These are phyloP conservation scores for Pleomassaria siparia DNA, from an alignment of 2,329 filamentous ascomycete species.

Conservation along the genomic window DNA sequence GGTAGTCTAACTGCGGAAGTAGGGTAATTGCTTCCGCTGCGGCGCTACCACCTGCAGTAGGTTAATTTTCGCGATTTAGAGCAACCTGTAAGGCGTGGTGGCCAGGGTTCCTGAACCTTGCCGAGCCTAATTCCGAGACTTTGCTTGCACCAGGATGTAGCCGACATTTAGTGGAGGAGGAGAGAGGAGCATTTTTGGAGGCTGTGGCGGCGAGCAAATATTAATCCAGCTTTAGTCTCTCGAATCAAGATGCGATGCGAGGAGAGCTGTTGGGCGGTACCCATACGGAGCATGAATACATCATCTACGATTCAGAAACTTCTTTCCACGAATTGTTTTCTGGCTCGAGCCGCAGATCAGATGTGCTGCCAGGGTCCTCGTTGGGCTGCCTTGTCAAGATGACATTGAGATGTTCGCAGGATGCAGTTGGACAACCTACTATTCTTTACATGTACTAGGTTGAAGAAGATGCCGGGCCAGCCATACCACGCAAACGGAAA, in stretches of 20 bases:
- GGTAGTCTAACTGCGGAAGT: constrained; percentile 1
- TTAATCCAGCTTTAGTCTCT: not conserved
- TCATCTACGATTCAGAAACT: not conserved
- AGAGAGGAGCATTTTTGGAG: constrained; percentile 5
- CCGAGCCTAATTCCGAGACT: not conserved
- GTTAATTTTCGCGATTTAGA: constrained; percentile 4
- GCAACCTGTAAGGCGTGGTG: not conserved
- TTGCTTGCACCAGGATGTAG: constrained; percentile 9
- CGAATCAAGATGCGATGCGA: not conserved
- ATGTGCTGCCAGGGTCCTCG: constrained; percentile 1
- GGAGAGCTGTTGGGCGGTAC: not conserved
- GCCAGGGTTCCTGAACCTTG: not conserved
- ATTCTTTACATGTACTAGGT: too few species aligned
- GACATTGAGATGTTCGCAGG: not conserved
- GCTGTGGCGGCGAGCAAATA: constrained; percentile 10
- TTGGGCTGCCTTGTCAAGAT: not conserved
- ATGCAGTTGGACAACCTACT: too few species aligned
- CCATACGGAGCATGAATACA: too few species aligned
- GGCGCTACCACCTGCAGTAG: not conserved
- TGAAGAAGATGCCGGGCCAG: not conserved
- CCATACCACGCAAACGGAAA: not conserved
- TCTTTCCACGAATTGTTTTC: constrained; percentile 1
- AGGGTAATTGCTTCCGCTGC: not conserved
- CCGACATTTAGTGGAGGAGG: constrained; percentile 6
- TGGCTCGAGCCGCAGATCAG: not conserved